Base-by-base conservation (phyloP, 2,329 filamentous ascomycete genomes). In the Phyllosticta citriasiana region DNA sequence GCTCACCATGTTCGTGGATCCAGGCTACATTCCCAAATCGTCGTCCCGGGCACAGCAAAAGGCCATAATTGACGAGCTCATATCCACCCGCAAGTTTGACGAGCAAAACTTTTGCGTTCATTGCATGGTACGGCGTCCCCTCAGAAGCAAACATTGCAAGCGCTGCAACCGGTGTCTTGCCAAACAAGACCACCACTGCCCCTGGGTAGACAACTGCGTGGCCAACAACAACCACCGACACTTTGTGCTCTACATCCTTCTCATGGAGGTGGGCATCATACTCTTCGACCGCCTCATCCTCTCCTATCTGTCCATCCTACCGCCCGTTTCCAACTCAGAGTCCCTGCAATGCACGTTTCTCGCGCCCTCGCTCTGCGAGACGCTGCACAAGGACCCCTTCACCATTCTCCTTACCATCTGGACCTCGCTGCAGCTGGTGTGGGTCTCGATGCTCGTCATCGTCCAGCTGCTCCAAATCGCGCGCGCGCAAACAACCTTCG, bases 161-260 rank as follows among this genome's bases (percentile, higher is more conserved):
- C 83, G 89, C 64, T 99, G 94, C 73, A 85, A 88, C 68, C 88
- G 93, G 65, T 99, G 94, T 72, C 89, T 99, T 59, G 91, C 93
- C 60, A 96, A 95, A 74, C 91, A 96, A 76, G 94, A 99, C 71
- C 94, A 99, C 70, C 94, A 99, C 72, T 99, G 94, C 70, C 94
- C 94, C 0, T 99, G 94, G 94, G 89, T 97, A 25, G 89, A 96
- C 76, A 97, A 97, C 74, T 99, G 94, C 69, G 84, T 99, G 52
- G 94, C 90, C 53, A 84, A 94, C 65, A 97, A 97, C 77, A 99
- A 97, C 73, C 89, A 97, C 70, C 87, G 94, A 14, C 92, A 97
- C 67, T 99, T 99, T 74, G 88, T 97, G 69, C 78, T 97, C 57
- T 99, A 97, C 72, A 82, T 99, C 19, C 77, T 95, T 52, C 86